Conservation (phyloP, 73 alveolate species). For the Vitrella brassicaformis region DNA sequence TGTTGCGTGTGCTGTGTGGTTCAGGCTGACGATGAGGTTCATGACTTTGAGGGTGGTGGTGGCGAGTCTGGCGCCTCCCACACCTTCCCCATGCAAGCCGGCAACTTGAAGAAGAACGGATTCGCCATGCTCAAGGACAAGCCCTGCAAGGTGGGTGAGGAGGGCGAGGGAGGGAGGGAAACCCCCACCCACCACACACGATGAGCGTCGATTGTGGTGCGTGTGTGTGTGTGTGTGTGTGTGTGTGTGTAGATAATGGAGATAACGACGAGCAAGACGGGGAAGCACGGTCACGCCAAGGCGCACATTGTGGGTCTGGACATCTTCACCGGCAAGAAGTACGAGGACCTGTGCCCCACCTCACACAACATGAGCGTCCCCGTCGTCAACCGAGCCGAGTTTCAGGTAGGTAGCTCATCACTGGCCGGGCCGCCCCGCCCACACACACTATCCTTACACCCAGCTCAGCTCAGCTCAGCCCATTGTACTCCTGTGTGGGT, state of each 20-base stretch:
- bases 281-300: slow-evolving; percentile 51
- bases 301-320: slow-evolving; percentile 45
- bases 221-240: too few species aligned
- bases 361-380: slow-evolving; percentile 46
- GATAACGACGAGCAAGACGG: slow-evolving; percentile 36
- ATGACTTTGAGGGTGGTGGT: slow-evolving; percentile 36
- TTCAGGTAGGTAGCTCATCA: background rate
- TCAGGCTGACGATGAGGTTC: slow-evolving; percentile 17
- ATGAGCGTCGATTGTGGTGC: background rate
- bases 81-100: slow-evolving; percentile 45
- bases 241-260: too few species aligned
- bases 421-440: too few species aligned
- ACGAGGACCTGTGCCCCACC: slow-evolving; percentile 29
- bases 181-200: too few species aligned
- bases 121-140: slow-evolving; percentile 57
- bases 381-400: slow-evolving; percentile 7
- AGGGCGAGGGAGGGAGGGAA: too few species aligned
- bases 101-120: slow-evolving; percentile 51
- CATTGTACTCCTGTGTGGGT: too few species aligned
- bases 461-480: too few species aligned
- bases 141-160: slow-evolving; percentile 44
- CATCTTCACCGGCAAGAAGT: slow-evolving; percentile 40
- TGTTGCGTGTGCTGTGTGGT: too few species aligned
- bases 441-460: too few species aligned
- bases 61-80: slow-evolving; percentile 56